Conservation (phyloP, 495 filamentous ascomycete genomes). For the Stereocaulon alpinum region DNA sequence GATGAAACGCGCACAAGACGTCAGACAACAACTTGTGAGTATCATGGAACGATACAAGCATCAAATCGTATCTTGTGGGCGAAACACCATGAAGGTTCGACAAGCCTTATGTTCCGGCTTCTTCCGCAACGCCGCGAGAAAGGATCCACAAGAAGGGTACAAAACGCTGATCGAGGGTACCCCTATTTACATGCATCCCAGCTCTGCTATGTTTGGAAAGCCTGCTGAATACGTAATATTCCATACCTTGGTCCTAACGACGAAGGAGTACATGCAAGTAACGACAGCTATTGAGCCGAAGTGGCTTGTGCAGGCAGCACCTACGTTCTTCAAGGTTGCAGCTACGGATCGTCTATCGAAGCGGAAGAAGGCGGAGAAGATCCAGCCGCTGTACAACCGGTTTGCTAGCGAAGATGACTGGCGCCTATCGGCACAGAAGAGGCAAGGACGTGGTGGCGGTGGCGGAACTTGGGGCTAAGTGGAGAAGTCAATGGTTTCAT, state of each 20-base stretch:
- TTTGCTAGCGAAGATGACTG: constrained; percentile 89
- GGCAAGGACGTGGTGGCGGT: constrained; percentile 79
- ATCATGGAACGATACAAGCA: constrained; percentile 89
- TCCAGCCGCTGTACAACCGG: constrained; percentile 88
- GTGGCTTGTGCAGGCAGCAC: constrained; percentile 81
- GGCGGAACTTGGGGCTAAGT: constrained; percentile 89
- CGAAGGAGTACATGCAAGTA: constrained; percentile 95
- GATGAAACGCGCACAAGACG: constrained; percentile 83
- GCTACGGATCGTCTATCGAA: constrained; percentile 80
- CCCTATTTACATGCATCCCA: constrained; percentile 88
- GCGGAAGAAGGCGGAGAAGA: constrained; percentile 86
- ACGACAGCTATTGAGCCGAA: constrained; percentile 90
- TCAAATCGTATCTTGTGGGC: constrained; percentile 67
- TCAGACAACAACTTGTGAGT: constrained; percentile 79
- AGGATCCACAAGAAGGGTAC: constrained; percentile 93
- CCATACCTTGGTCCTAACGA: constrained; percentile 77
- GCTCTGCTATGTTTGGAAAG: constrained; percentile 86
- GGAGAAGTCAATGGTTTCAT: neutral
- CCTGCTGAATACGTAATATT: constrained; percentile 94
- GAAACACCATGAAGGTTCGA: constrained; percentile 79
- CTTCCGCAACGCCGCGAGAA: constrained; percentile 90
- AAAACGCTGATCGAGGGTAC: constrained; percentile 94
- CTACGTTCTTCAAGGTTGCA: constrained; percentile 97
- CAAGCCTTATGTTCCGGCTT: constrained; percentile 87
- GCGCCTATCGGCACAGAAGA: constrained; percentile 80